These are phyloP conservation scores for Colletotrichum karsti DNA, from an alignment of 2,329 filamentous ascomycete genomes.

Conservation along the genomic window DNA sequence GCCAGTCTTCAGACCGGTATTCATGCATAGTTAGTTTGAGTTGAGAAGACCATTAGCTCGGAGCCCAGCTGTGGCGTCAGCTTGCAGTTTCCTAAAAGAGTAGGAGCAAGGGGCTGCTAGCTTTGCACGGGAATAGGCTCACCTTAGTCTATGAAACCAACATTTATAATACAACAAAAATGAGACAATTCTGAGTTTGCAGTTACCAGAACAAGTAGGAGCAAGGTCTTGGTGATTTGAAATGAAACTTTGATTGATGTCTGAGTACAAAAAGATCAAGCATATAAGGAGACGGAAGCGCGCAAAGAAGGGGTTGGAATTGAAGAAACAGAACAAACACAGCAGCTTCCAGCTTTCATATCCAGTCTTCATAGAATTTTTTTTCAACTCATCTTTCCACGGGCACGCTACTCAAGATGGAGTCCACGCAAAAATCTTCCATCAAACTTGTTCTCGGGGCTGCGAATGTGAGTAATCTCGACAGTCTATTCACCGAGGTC, in stretches of 20 bases:
- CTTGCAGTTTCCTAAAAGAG: slow-evolving; percentile 3
- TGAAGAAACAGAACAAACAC: too few relatives aligned
- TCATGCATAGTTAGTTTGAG: too few relatives aligned
- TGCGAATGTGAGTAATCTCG: background rate
- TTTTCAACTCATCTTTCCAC: too few relatives aligned
- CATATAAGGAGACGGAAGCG: too few relatives aligned
- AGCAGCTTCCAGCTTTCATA: too few relatives aligned
- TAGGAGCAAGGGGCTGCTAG: background rate
- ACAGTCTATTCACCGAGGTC: background rate
- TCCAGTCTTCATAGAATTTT: too few relatives aligned
- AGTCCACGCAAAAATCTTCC: background rate
- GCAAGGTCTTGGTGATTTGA: background rate
- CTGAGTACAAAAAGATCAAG: background rate
- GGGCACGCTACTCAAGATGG: background rate
- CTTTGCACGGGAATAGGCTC: background rate
- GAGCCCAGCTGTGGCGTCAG: background rate
- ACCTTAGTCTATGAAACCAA: background rate
- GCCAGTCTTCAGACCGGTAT: background rate
- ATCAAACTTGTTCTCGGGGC: background rate
- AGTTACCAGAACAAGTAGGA: background rate
- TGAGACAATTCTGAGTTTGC: background rate
- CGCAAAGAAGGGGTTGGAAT: too few relatives aligned
- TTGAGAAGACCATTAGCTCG: background rate
- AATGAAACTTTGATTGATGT: background rate
- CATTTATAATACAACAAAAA: background rate